Evolutionary conservation across 2,329 filamentous ascomycete species (phyloP).

Genomic region (Talaromyces sp.): DNA sequence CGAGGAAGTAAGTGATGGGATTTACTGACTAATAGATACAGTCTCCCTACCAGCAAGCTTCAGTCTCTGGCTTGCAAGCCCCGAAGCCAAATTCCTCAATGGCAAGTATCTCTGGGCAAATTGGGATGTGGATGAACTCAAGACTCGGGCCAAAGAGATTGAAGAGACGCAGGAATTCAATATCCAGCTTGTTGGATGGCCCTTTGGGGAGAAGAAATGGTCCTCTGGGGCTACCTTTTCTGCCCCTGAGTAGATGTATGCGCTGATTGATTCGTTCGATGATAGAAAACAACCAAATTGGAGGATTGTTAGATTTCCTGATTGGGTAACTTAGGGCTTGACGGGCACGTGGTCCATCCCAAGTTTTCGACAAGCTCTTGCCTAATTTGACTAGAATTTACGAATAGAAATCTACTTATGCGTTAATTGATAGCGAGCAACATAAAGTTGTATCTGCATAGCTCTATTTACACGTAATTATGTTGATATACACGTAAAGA

Average conservation of each 20-base stretch:
- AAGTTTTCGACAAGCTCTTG: background rate
- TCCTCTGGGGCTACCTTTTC: background rate
- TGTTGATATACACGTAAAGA: slow-evolving; percentile 19
- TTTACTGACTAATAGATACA: slow-evolving; percentile 9
- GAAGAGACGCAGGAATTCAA: slow-evolving; percentile 5
- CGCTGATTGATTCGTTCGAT: background rate
- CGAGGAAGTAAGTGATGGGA: background rate
- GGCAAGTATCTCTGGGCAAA: slow-evolving; percentile 39
- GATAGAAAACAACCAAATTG: background rate
- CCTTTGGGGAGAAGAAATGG: slow-evolving; percentile 12
- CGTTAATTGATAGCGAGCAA: background rate
- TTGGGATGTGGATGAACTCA: slow-evolving; percentile 47
- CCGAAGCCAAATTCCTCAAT: slow-evolving; percentile 42
- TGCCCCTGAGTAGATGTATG: background rate
- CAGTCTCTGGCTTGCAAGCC: slow-evolving; percentile 39
- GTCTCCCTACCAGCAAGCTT: slow-evolving; percentile 31
- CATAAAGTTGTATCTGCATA: background rate
- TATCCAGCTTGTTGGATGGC: slow-evolving; percentile 14
- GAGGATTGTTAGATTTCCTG: background rate
- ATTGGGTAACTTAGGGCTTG: background rate
- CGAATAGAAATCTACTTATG: background rate
- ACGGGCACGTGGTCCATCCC: background rate
- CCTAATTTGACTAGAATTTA: background rate
- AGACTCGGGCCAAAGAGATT: slow-evolving; percentile 25
- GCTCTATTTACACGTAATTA: slow-evolving; percentile 5